Evolutionary conservation across 805 yeast genomes (phyloP).

Genomic region (Zygotorulaspora florentina): DNA sequence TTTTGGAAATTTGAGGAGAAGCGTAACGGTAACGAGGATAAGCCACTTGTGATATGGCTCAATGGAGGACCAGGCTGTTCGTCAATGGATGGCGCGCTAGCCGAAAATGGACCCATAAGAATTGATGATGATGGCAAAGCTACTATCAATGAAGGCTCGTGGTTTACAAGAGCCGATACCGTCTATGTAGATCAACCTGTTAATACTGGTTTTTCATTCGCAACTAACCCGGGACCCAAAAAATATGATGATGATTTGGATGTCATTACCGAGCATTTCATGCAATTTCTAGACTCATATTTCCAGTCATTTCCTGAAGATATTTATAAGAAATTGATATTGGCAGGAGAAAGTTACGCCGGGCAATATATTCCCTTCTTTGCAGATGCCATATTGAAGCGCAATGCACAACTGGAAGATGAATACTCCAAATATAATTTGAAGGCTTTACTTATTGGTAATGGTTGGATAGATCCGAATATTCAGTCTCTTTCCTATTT

Average conservation of each 20-base stretch:
- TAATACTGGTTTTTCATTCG: conserved; percentile 84
- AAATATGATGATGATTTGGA: conserved; percentile 50
- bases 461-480: conserved; percentile 92
- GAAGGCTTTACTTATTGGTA: conserved; percentile 74
- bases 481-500: conserved; percentile 76
- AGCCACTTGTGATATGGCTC: conserved; percentile 68
- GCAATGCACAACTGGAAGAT: conserved; percentile 36
- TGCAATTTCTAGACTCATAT: conserved; percentile 62
- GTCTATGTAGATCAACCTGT: conserved; percentile 91
- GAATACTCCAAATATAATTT: conserved; percentile 38
- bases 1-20: conserved; percentile 62
- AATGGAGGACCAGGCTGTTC: conserved; percentile 99
- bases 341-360: conserved; percentile 96
- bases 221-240: conserved; percentile 37
- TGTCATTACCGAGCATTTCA: conserved; percentile 58
- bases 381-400: conserved; percentile 55
- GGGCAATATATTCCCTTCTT: conserved; percentile 95
- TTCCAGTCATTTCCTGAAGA: conserved; percentile 73
- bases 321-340: conserved; percentile 52
- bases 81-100: conserved; percentile 92
- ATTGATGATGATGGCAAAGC: conserved; percentile 47
- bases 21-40: conserved; percentile 20
- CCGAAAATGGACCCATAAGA: conserved; percentile 89
- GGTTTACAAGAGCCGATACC: conserved; percentile 77
- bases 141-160: conserved; percentile 62